phyloP scores from a whole-genome alignment of 164 flowering plant species.

The Umbellularia californica region DNA sequence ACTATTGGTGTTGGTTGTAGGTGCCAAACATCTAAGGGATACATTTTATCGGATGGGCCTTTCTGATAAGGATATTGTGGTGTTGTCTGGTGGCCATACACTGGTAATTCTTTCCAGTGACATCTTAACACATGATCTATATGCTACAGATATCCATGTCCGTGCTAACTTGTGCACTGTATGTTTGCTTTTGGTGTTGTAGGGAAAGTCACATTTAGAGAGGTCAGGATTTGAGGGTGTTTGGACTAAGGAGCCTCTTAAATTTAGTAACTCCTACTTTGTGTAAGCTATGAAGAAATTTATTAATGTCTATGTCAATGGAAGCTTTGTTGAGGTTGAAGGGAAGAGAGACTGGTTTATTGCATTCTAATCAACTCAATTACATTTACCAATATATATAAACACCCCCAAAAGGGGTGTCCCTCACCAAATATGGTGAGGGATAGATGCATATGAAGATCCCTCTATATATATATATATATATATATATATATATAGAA shows the following conservation, averaged over 20 bases:
- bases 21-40: constrained; percentile 67
- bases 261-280: constrained; percentile 87
- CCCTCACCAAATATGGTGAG: too few relatives aligned
- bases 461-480: too few relatives aligned
- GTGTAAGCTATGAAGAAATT: constrained; percentile 37
- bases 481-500: too few relatives aligned
- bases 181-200: constrained; percentile 3
- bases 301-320: not conserved
- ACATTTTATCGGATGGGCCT: constrained; percentile 85
- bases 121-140: not conserved
- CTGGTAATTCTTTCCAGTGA: constrained; percentile 35
- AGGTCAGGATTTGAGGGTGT: constrained; percentile 92
- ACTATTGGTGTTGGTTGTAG: constrained; percentile 30
- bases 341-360: too few relatives aligned
- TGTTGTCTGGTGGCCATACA: constrained; percentile 88
- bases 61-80: constrained; percentile 89
- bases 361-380: too few relatives aligned
- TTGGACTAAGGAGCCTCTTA: constrained; percentile 80
- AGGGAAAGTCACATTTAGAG: constrained; percentile 86
- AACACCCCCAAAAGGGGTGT: too few relatives aligned
- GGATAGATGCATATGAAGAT: too few relatives aligned
- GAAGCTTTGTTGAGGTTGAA: not conserved
- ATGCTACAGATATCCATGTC: not conserved
- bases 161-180: not conserved
- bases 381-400: too few relatives aligned